phyloP scores from a whole-genome alignment of 2,329 filamentous ascomycete species.

The Setomelanomma holmii region DNA sequence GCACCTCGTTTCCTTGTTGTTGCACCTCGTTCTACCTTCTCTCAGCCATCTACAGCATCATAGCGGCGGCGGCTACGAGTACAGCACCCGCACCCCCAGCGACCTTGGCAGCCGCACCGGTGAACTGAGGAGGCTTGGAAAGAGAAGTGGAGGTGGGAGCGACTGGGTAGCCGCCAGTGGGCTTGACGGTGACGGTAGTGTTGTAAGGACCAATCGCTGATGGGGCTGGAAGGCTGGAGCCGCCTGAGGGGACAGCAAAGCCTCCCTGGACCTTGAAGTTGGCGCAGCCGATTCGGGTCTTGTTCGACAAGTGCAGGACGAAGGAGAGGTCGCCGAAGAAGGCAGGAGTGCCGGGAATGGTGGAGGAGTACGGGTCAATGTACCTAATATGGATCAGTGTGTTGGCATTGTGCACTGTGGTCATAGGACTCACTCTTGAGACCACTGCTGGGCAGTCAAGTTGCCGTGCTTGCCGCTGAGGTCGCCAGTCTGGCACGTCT shows the following conservation, averaged over 20 bases:
- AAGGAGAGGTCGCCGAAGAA: conserved; percentile 63
- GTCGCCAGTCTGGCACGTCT: conserved; percentile 55
- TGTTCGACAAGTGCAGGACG: conserved; percentile 62
- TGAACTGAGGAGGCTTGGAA: conserved; percentile 19
- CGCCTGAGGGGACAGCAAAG: conserved; percentile 9
- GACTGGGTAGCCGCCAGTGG: conserved; percentile 22
- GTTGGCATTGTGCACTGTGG: too few relatives aligned
- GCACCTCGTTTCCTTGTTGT: conserved; percentile 7
- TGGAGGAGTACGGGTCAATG: conserved; percentile 59
- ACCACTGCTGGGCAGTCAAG: conserved; percentile 39
- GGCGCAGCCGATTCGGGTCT: conserved; percentile 63
- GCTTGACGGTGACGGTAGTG: conserved; percentile 15
- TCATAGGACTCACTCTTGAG: conserved; percentile 53
- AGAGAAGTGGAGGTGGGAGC: conserved; percentile 11
- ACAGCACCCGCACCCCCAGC: conserved; percentile 30
- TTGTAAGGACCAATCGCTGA: conserved; percentile 24
- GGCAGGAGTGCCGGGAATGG: conserved; percentile 47
- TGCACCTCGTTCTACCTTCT: too few relatives aligned
- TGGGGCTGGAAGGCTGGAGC: conserved; percentile 11
- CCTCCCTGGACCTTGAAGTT: conserved; percentile 59
- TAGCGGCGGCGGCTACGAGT: conserved; percentile 29
- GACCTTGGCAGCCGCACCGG: conserved; percentile 27
- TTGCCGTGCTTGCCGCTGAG: conserved; percentile 55
- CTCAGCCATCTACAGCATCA: conserved; percentile 37
- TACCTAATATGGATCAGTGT: too few relatives aligned